phyloP scores from a whole-genome alignment of 345 rosid species.

The Aegle marmelos region DNA sequence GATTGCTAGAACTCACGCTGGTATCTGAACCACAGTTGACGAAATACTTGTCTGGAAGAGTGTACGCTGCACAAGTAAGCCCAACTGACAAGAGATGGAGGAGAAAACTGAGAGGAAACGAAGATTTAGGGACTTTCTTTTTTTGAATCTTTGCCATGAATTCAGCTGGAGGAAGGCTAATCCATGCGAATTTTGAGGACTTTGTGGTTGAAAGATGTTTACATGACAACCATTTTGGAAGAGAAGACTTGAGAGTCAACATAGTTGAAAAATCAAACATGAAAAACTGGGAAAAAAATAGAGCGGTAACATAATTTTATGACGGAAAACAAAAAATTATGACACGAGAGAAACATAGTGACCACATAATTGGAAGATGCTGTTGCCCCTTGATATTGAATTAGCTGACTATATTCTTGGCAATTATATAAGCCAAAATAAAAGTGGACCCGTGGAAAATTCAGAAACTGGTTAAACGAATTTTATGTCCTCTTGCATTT shows the following conservation, averaged over 20 bases:
- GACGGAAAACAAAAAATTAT: too few relatives aligned
- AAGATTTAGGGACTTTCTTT: background rate
- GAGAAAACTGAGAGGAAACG: conserved; percentile 18
- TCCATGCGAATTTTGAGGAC: background rate
- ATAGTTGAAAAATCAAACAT: background rate
- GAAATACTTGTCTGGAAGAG: conserved; percentile 40
- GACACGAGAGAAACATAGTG: too few relatives aligned
- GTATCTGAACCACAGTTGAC: conserved; percentile 55
- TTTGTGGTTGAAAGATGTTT: background rate
- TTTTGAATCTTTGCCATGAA: conserved; percentile 14
- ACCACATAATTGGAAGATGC: too few relatives aligned
- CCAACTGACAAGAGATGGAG: conserved; percentile 5
- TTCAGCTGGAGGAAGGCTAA: background rate
- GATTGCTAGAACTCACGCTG: background rate
- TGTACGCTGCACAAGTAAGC: conserved; percentile 18
- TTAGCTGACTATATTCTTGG: too few relatives aligned
- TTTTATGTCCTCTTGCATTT: background rate
- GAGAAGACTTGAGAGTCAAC: conserved; percentile 2
- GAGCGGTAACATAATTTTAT: too few relatives aligned
- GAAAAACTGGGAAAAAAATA: background rate
- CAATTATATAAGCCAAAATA: too few relatives aligned
- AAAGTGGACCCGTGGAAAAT: too few relatives aligned
- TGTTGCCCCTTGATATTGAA: too few relatives aligned
- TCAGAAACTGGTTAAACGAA: background rate
- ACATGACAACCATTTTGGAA: background rate